phyloP scores from a whole-genome alignment of 192 early-diverging fungal species.

The Backusella mclennaniae region DNA sequence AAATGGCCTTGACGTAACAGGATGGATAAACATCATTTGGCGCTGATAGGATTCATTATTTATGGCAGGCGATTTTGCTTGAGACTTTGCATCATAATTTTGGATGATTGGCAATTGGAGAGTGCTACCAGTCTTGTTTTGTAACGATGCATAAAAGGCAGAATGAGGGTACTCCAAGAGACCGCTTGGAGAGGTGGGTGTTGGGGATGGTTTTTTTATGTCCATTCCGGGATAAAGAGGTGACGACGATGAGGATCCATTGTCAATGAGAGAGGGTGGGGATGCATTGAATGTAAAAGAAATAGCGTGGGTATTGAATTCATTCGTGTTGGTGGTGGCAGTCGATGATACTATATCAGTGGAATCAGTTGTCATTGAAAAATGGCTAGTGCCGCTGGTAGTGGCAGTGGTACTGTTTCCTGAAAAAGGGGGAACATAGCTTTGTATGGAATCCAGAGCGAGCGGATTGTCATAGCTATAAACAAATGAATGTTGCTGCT shows the following conservation, averaged over 20 bases:
- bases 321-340: background rate
- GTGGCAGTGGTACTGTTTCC: background rate
- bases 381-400: background rate
- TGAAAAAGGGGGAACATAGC: conserved; percentile 6
- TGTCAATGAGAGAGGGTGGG: background rate
- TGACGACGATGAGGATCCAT: background rate
- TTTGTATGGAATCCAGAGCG: background rate
- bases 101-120: background rate
- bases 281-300: background rate
- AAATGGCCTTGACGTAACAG: background rate
- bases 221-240: background rate
- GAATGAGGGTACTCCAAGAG: background rate
- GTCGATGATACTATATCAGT: background rate
- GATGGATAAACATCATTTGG: background rate
- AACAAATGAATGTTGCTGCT: background rate
- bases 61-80: background rate
- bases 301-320: background rate
- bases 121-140: background rate
- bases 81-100: background rate
- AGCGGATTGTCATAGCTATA: background rate
- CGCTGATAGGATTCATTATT: background rate
- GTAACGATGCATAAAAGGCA: background rate
- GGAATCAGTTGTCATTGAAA: background rate
- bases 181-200: background rate
- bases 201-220: background rate